phyloP scores from a whole-genome alignment of 768 basidiomycete species.

The Plicaturopsis crispa region DNA sequence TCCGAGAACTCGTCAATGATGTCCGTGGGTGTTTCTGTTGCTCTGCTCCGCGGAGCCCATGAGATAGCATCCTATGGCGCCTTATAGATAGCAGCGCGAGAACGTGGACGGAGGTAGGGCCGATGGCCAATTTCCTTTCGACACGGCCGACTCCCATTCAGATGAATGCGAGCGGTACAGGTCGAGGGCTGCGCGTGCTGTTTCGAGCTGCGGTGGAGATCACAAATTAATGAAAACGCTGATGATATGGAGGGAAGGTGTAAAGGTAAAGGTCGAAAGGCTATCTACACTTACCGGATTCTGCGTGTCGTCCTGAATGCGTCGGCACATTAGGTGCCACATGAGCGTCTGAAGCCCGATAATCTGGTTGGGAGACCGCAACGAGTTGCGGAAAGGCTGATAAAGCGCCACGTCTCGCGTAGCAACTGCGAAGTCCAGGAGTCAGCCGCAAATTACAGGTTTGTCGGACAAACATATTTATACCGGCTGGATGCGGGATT shows the following conservation, averaged over 20 bases:
- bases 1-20: too few relatives aligned
- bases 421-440: slow-evolving; percentile 58
- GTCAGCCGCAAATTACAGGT: too few relatives aligned
- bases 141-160: slow-evolving; percentile 62
- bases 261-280: background rate
- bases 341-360: slow-evolving; percentile 73
- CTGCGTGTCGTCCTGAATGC: slow-evolving; percentile 64
- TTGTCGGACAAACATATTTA: too few relatives aligned
- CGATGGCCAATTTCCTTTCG: slow-evolving; percentile 64
- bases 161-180: slow-evolving; percentile 46
- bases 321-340: slow-evolving; percentile 77
- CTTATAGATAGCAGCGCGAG: slow-evolving; percentile 52
- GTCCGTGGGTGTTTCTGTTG: too few relatives aligned
- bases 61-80: too few relatives aligned
- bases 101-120: slow-evolving; percentile 71
- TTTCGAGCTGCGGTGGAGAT: slow-evolving; percentile 50
- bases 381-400: slow-evolving; percentile 66
- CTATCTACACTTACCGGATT: slow-evolving; percentile 51
- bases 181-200: slow-evolving; percentile 54
- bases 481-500: slow-evolving; percentile 70
- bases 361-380: slow-evolving; percentile 57
- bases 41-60: too few relatives aligned
- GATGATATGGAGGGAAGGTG: background rate
- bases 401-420: slow-evolving; percentile 81
- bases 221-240: background rate